Base-by-base conservation (phyloP, 202 grass and related monocot genomes). In the Schoenoplectus tabernaemontani region DNA sequence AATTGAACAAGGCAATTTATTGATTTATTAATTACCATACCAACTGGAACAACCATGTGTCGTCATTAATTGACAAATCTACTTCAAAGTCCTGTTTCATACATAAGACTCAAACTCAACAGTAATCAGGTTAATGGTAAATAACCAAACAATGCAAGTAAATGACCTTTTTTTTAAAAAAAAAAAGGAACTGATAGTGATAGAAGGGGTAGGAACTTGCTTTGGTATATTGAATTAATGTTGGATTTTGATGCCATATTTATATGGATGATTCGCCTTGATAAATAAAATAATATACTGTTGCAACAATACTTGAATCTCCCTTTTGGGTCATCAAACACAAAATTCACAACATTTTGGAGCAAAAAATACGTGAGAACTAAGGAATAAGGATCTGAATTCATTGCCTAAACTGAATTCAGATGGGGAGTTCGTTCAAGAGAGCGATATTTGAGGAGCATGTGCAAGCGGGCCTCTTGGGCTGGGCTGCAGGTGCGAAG, bases 381-480 rank as follows among this genome's bases (percentile, higher is more conserved):
- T 3, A 56, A 56, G 1, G 16, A n/a, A 15, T 0, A 63, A 12
- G 36, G 3, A 34, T 30, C 59, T 33, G 12, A 76, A 76, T 16
- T 60, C 26, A 38, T 12, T 32, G 16, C 33, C 9, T 24, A 33
- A 24, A 42, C 1, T 44, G 42, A 9, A 7, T 44, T 9, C n/a
- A 97, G 93, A 97, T 97, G 93, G 93, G 93, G 15, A 91, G 53
- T 79, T 91, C 90, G 42, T 97, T 97, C 65, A 97, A 93, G 42
- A 93, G 88, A 53, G 69, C 53, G 0, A 91, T 97, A 59, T 97
- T 97, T 22, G 88, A 97, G 13, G 85, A 93, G 16, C 86, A 89
- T 86, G 80, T 97, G 33, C 16, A 86, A 0, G 78, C 71, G 53
- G 81, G 86, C 34, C 73, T 97, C 33, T 43, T 64, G 16, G 88